Percentiles rank a stretch among this genome's conserved stretches.
Conservation (phyloP, 2,329 filamentous ascomycete genomes). For the Fusarium miscanthi region DNA sequence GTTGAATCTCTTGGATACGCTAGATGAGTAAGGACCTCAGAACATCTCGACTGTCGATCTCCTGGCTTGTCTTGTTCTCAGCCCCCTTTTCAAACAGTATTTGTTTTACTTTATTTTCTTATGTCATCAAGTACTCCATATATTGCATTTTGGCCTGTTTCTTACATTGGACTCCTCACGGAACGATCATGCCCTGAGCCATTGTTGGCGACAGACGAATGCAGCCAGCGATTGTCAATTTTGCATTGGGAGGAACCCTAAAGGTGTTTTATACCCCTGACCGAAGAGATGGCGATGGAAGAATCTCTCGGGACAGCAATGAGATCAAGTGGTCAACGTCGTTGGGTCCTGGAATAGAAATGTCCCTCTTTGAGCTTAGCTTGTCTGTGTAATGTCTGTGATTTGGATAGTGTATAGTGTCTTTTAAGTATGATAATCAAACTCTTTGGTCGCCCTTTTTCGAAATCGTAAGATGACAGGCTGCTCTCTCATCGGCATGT, state of each 20-base stretch:
- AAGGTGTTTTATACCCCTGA: constrained; percentile 29
- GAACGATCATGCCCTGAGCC: constrained; percentile 10
- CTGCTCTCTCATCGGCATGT: background rate
- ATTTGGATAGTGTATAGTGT: constrained; percentile 42
- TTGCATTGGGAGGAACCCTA: constrained; percentile 32
- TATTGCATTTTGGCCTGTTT: constrained; percentile 33
- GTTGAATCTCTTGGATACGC: constrained; percentile 38
- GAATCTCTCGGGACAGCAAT: constrained; percentile 29
- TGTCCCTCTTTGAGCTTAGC: constrained; percentile 26
- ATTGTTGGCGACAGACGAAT: constrained; percentile 30
- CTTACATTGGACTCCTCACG: constrained; percentile 21
- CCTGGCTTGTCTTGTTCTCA: constrained; percentile 33
- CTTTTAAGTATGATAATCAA: constrained; percentile 24
- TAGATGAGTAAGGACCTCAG: constrained; percentile 31
- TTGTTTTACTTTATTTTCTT: constrained; percentile 30
- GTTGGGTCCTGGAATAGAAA: constrained; percentile 20
- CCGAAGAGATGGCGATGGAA: constrained; percentile 29
- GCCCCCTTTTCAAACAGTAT: constrained; percentile 25
- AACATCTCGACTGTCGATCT: constrained; percentile 31
- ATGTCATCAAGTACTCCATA: constrained; percentile 40
- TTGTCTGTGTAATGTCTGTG: constrained; percentile 43
- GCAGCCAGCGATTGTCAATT: constrained; percentile 31
- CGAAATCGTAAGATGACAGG: background rate
- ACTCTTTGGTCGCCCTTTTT: background rate
- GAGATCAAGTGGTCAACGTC: constrained; percentile 23